Conservation (phyloP, 257 asterid species). For the Capsicum rhomboideum region DNA sequence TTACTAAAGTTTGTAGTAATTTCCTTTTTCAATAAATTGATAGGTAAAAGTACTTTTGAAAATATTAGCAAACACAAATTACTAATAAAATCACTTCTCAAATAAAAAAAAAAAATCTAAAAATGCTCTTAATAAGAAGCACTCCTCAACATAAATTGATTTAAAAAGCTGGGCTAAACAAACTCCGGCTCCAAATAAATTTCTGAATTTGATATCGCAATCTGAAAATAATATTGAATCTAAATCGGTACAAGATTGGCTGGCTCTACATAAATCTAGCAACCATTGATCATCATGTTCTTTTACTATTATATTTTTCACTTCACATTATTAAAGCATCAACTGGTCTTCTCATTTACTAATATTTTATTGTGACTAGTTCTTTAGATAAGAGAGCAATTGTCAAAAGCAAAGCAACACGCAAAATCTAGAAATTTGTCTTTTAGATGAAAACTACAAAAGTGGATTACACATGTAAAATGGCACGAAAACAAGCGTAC, state of each 20-base stretch:
- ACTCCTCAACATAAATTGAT: neutral
- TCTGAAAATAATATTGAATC: neutral
- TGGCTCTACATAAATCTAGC: neutral
- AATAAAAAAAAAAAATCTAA: neutral
- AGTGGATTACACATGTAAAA: neutral
- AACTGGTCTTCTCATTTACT: too few species aligned
- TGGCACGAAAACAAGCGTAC: neutral
- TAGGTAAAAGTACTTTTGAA: neutral
- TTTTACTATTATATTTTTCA: too few species aligned
- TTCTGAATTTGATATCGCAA: neutral
- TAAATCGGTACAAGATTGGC: neutral
- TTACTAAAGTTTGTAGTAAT: neutral
- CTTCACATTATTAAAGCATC: too few species aligned
- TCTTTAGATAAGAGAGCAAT: neutral
- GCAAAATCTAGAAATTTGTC: neutral
- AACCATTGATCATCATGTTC: neutral
- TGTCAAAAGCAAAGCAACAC: neutral
- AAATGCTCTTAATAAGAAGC: neutral
- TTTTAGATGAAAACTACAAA: neutral
- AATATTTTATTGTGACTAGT: too few species aligned
- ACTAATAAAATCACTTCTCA: neutral
- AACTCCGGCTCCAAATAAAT: neutral
- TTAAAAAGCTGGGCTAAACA: neutral
- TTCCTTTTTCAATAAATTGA: neutral
- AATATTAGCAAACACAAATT: neutral